Evolutionary conservation across 1,284 basidiomycete species (phyloP).

Genomic region (Pterula multifida): DNA sequence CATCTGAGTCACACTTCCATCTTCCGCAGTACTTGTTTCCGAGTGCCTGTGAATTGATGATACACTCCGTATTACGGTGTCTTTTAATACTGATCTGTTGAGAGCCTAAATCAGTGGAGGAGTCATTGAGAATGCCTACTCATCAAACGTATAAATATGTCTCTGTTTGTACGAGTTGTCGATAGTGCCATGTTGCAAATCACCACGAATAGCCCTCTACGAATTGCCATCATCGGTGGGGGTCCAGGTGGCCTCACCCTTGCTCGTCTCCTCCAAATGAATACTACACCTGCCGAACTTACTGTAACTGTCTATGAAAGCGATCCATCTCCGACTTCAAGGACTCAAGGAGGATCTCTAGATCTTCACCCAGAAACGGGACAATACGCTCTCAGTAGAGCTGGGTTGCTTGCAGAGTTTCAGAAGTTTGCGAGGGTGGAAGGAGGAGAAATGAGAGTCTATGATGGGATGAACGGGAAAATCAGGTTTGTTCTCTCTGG

Average conservation of each 20-base stretch:
- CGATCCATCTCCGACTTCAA: conserved; percentile 9
- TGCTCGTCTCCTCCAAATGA: neutral
- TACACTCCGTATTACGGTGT: no score
- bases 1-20: no score
- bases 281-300: neutral
- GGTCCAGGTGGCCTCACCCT: neutral
- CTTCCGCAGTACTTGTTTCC: no score
- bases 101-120: no score
- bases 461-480: conserved; percentile 1
- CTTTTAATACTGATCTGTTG: no score
- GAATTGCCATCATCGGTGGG: conserved; percentile 1
- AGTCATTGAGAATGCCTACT: no score
- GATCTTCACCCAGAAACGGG: conserved; percentile 10
- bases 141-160: no score
- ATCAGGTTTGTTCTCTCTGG: neutral
- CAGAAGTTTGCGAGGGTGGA: conserved; percentile 7
- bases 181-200: no score
- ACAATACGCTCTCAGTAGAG: conserved; percentile 7
- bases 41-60: no score
- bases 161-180: no score
- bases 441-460: conserved; percentile 9
- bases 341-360: conserved; percentile 9
- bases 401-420: conserved; percentile 9
- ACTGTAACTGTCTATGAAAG: neutral
- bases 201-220: neutral